Conservation (phyloP, 164 flowering plant species). For the Warburgia ugandensis region DNA sequence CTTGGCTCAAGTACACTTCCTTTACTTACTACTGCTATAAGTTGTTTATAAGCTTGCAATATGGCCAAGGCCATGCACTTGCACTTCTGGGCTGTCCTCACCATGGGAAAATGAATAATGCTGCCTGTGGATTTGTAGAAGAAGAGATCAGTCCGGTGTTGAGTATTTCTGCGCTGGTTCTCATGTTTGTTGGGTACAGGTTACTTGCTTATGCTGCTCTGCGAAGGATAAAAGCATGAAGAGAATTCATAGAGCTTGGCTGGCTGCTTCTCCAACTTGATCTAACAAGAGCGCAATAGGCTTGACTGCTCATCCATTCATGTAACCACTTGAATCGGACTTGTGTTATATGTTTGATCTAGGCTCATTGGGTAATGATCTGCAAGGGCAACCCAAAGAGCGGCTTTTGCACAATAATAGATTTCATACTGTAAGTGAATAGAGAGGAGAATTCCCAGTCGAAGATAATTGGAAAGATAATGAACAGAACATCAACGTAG, state of each 20-base stretch:
- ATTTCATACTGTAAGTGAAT: not conserved
- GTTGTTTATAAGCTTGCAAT: conserved; percentile 58
- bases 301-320: not conserved
- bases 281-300: not conserved
- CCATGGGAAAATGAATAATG: conserved; percentile 5
- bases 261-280: not conserved
- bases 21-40: conserved; percentile 56
- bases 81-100: conserved; percentile 37
- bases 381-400: conserved; percentile 1
- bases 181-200: conserved; percentile 70
- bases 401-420: not conserved
- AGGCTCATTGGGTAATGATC: not conserved
- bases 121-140: conserved; percentile 40
- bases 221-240: conserved; percentile 41
- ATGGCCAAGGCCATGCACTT: conserved; percentile 37
- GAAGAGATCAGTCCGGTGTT: conserved; percentile 37
- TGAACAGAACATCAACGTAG: not conserved
- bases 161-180: conserved; percentile 28
- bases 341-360: too few species aligned
- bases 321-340: not conserved
- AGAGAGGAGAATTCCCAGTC: too few species aligned
- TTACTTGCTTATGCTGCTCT: conserved; percentile 62
- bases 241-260: not conserved
- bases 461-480: too few species aligned
- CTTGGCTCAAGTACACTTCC: conserved; percentile 73